A percentile compares a stretch with the other conserved stretches of the same genome.
These are phyloP conservation scores for Rubia peregrina DNA, from an alignment of 305 asterid species.

Conservation along the genomic window DNA sequence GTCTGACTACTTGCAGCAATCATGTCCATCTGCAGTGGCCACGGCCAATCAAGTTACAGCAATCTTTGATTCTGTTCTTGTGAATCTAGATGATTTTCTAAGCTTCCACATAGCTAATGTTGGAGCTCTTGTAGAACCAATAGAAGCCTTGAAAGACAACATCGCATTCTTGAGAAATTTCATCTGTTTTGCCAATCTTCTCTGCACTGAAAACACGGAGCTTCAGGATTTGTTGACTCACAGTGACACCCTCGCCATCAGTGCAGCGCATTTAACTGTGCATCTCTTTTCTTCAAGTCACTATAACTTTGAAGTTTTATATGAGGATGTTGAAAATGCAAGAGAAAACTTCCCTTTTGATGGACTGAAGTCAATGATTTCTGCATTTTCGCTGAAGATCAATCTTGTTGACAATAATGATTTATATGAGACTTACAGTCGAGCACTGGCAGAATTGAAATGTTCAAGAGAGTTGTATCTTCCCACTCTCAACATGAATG, in stretches of 20 bases:
- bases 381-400: no score
- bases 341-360: not conserved
- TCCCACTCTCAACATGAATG: not conserved
- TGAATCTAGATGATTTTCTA: not conserved
- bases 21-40: not conserved
- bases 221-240: constrained; percentile 2
- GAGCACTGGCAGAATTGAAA: not conserved
- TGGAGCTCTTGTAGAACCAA: not conserved
- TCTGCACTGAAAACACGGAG: not conserved
- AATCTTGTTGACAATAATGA: not conserved
- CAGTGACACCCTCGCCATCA: not conserved
- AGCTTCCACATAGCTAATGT: not conserved
- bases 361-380: not conserved
- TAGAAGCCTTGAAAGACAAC: not conserved
- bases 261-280: constrained; percentile 1
- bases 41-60: not conserved
- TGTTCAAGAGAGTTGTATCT: not conserved
- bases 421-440: not conserved
- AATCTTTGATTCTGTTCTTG: not conserved
- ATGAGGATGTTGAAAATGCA: not conserved
- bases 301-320: constrained; percentile 4
- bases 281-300: not conserved
- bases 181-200: not conserved
- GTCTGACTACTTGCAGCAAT: not conserved
- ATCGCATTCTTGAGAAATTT: constrained; percentile 1